phyloP scores from a whole-genome alignment of 768 basidiomycete genomes.

The Collybia sp. region DNA sequence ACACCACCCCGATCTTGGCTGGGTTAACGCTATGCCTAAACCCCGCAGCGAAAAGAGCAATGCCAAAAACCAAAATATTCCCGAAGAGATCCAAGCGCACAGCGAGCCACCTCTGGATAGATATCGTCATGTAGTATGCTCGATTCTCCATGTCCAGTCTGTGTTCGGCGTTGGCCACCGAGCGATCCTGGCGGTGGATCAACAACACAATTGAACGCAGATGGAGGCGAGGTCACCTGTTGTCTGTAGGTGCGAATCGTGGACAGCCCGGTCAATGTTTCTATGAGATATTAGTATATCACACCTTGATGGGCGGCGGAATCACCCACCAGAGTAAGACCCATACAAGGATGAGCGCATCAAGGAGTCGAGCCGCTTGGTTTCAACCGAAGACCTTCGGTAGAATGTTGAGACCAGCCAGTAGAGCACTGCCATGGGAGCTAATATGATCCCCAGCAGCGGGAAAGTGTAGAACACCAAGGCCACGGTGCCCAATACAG shows the following conservation, averaged over 20 bases:
- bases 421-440: constrained; percentile 48
- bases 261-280: constrained; percentile 58
- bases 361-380: constrained; percentile 60
- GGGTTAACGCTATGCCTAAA: constrained; percentile 53
- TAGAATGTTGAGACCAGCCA: constrained; percentile 52
- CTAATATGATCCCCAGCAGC: constrained; percentile 59
- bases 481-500: constrained; percentile 49
- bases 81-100: constrained; percentile 63
- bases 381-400: constrained; percentile 56
- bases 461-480: constrained; percentile 69
- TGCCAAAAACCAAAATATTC: constrained; percentile 64
- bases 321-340: constrained; percentile 47
- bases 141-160: constrained; percentile 57
- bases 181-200: constrained; percentile 30
- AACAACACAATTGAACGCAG: not conserved
- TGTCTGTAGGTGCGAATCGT: constrained; percentile 58
- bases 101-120: constrained; percentile 63
- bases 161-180: constrained; percentile 43
- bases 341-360: constrained; percentile 55
- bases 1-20: constrained; percentile 56
- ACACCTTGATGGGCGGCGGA: not conserved
- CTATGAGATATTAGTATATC: constrained; percentile 21
- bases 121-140: constrained; percentile 61
- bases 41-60: constrained; percentile 64
- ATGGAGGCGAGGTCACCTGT: constrained; percentile 31